Percentiles rank a stretch among this genome's conserved stretches.
These are phyloP conservation scores for Neocucurbitaria cava DNA, from an alignment of 2,329 filamentous ascomycete species.

Conservation along the genomic window DNA sequence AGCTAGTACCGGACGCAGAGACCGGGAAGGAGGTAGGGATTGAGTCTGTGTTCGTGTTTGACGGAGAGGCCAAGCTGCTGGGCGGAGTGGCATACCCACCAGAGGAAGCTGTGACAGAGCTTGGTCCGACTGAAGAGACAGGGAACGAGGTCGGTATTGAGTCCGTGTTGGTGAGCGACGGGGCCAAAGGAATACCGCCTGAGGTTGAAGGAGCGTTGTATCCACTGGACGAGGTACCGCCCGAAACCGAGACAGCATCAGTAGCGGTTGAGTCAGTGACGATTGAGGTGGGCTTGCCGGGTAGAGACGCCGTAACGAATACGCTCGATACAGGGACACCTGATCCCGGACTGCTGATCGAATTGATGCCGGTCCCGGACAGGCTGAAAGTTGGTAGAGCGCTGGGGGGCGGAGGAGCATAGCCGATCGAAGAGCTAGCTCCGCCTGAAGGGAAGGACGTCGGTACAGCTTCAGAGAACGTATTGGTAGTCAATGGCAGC, in stretches of 20 bases:
- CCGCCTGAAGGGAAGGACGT: constrained; percentile 8
- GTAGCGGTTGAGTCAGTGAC: constrained; percentile 8
- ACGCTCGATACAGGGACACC: background rate
- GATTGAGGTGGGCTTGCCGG: background rate
- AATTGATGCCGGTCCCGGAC: constrained; percentile 1
- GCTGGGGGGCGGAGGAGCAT: constrained; percentile 13
- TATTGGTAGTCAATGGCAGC: constrained; percentile 1
- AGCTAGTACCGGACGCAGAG: constrained; percentile 2
- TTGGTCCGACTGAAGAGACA: constrained; percentile 3
- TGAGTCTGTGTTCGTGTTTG: constrained; percentile 5
- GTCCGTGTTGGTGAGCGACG: constrained; percentile 8
- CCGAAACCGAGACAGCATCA: constrained; percentile 4
- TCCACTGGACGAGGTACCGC: constrained; percentile 3
- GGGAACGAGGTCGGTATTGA: constrained; percentile 3
- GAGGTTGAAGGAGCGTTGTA: background rate
- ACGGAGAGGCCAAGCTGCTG: constrained; percentile 3
- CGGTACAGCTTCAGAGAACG: constrained; percentile 12
- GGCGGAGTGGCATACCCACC: constrained; percentile 5
- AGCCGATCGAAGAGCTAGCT: constrained; percentile 3
- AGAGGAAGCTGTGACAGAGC: constrained; percentile 2
- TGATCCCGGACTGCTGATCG: background rate
- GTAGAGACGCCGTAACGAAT: background rate
- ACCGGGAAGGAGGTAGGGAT: constrained; percentile 3
- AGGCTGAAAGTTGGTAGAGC: constrained; percentile 4
- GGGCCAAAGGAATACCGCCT: background rate